Conservation (phyloP, 2,329 filamentous ascomycete genomes). For the Chrysoporthe cubensis region DNA sequence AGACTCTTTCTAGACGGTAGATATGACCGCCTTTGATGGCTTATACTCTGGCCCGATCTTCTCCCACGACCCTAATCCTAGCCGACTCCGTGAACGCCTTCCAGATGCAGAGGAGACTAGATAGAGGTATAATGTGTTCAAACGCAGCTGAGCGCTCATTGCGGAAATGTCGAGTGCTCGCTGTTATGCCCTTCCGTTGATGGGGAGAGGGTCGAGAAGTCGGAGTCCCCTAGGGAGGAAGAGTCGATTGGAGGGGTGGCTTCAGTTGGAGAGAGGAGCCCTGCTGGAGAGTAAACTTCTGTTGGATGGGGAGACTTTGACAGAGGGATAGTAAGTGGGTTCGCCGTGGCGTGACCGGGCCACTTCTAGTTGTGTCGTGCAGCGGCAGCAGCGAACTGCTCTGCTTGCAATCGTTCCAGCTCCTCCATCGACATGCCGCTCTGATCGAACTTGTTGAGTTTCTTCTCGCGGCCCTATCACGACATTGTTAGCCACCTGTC, state of each 20-base stretch:
- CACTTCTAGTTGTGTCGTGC: constrained; percentile 64
- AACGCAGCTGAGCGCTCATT: not conserved
- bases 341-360: not conserved
- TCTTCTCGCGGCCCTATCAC: constrained; percentile 85
- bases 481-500: constrained; percentile 12
- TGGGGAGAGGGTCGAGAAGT: not conserved
- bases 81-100: constrained; percentile 23
- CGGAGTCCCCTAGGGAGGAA: too few species aligned
- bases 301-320: not conserved
- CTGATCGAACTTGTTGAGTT: constrained; percentile 94
- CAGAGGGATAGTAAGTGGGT: not conserved
- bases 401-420: constrained; percentile 84
- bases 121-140: not conserved
- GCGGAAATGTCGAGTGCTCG: not conserved
- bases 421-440: constrained; percentile 92
- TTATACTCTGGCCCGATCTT: not conserved
- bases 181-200: not conserved
- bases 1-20: not conserved
- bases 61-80: constrained; percentile 1
- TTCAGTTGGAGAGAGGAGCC: not conserved
- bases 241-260: too few species aligned
- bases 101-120: constrained; percentile 21
- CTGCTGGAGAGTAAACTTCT: not conserved
- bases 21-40: not conserved
- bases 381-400: constrained; percentile 83